Conservation (phyloP, 371 early-diverging fungal genomes). For the Mucor irregularis region DNA sequence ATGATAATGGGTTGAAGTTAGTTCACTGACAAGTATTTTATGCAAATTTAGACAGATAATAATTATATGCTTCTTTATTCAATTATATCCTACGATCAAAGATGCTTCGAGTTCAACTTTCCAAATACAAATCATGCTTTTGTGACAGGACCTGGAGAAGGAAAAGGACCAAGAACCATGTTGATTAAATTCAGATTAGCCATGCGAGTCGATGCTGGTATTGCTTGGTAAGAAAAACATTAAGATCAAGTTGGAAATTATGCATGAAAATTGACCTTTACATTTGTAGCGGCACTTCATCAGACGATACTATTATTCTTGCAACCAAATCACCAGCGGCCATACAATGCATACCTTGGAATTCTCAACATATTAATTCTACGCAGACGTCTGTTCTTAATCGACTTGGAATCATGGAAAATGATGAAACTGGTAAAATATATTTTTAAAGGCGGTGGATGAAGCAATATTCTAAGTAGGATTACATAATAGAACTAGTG, state of each 20-base stretch:
- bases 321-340: constrained; percentile 46
- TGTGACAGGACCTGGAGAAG: constrained; percentile 53
- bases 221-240: constrained; percentile 36
- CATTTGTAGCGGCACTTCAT: constrained; percentile 34
- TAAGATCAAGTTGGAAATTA: background rate
- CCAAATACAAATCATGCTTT: constrained; percentile 41
- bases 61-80: constrained; percentile 48
- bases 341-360: constrained; percentile 53
- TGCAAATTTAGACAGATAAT: constrained; percentile 36
- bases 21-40: background rate
- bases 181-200: constrained; percentile 47
- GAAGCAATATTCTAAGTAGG: background rate
- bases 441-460: background rate
- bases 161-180: constrained; percentile 42
- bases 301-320: constrained; percentile 46
- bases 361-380: constrained; percentile 43
- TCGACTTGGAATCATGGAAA: constrained; percentile 31
- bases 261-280: background rate
- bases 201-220: constrained; percentile 51
- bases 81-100: constrained; percentile 44
- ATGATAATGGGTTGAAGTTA: background rate
- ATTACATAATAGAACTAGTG: constrained; percentile 31
- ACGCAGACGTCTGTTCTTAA: constrained; percentile 40
- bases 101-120: constrained; percentile 46
- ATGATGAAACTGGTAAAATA: constrained; percentile 6